Evolutionary conservation across 345 rosid genomes (phyloP), one percentile per base, ranked within the genome.

Genomic region (Eucalyptus regnans): DNA sequence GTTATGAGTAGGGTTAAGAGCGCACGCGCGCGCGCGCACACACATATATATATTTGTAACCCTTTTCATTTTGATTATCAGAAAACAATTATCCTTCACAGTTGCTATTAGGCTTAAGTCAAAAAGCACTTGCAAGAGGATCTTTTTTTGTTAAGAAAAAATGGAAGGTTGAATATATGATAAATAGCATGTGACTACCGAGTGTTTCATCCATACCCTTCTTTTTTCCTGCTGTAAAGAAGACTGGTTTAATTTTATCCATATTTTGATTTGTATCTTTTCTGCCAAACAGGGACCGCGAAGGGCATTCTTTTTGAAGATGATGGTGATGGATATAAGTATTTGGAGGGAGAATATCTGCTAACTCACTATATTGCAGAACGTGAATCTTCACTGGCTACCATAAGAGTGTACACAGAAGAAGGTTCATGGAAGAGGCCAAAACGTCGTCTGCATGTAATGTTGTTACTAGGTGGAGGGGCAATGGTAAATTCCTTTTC

Each of bases 371-470:
- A 95, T 89, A 89, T 90, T 52, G 99, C 98, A 66, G 96, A 96
- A 90, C 92, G 87, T 66, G 89, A 95, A 62, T 92, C 93, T 86
- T 95, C 97, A 33, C 90, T 90, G 58, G 97, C 95, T 92, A 94
- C 95, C 13, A 89, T 96, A 49, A 95, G 93, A 88, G 91, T 97
- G 89, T 92, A 93, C 18, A 90, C 92, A 91, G 91, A 94, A 56
- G 96, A 97, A 92, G 99, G 99, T 89, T 91, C 91, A 18, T 96
- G 99, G 98, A 88, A 93, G 90, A 96, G 99, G 92, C 99, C 99
- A 88, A 90, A 93, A 23, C 97, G 99, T 41, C 95, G 93, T 89
- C 51, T 97, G 79, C 95, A 92, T 91, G 94, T 94, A 81, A 93
- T 93, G 37, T 87, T 97, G 87, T 95, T 97, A 88, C 94, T 97